Conservation (phyloP, 768 basidiomycete species). For the Solioccasus polychromus region DNA sequence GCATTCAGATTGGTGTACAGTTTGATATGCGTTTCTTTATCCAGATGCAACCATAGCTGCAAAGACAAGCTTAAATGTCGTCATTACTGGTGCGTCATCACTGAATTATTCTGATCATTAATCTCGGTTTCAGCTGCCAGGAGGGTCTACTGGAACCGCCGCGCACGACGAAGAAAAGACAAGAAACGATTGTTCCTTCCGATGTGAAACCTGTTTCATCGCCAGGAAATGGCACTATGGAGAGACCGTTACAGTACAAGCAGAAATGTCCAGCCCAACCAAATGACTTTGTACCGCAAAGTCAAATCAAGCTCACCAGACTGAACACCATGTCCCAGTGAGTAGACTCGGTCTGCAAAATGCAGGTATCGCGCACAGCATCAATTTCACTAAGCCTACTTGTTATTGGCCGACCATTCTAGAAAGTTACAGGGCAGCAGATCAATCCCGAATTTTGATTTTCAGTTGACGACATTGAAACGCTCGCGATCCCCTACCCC, state of each 20-base stretch:
- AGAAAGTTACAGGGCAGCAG: constrained; percentile 13
- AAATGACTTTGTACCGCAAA: constrained; percentile 6
- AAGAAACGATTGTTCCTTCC: constrained; percentile 20
- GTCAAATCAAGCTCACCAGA: constrained; percentile 21
- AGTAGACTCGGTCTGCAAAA: constrained; percentile 44
- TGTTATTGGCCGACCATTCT: constrained; percentile 40
- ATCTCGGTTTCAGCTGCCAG: constrained; percentile 54
- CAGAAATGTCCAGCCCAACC: neutral
- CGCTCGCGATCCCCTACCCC: constrained; percentile 21
- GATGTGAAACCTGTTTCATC: neutral
- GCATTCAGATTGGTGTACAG: neutral
- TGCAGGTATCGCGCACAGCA: constrained; percentile 39
- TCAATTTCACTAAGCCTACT: constrained; percentile 36
- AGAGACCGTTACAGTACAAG: constrained; percentile 4
- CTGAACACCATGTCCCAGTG: constrained; percentile 34
- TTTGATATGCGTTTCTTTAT: neutral
- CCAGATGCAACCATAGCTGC: constrained; percentile 77
- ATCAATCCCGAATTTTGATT: constrained; percentile 43
- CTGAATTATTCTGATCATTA: constrained; percentile 4
- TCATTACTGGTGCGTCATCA: constrained; percentile 58
- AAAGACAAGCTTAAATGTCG: constrained; percentile 74
- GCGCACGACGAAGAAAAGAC: constrained; percentile 33
- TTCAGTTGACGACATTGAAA: constrained; percentile 42
- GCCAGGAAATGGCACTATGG: neutral
- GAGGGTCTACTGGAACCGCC: constrained; percentile 63